Percentiles rank a stretch among this genome's conserved stretches.
phyloP scores from a whole-genome alignment of 2,329 filamentous ascomycete genomes.

The Xylaria sp. region DNA sequence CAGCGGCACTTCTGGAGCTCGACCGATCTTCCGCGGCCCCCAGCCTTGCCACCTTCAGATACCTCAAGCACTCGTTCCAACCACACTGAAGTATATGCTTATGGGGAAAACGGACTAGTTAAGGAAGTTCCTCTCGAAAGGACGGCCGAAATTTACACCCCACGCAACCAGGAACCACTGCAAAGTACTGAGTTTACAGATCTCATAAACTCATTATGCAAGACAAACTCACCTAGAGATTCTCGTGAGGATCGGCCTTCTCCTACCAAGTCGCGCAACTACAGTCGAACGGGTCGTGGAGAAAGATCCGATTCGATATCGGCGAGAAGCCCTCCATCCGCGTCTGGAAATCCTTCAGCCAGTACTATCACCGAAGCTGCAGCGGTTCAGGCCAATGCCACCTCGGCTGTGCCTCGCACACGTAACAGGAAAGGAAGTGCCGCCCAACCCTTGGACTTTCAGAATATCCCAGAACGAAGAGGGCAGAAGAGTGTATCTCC shows the following conservation, averaged over 20 bases:
- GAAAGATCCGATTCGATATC: conserved; percentile 31
- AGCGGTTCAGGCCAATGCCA: no score
- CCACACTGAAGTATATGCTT: not conserved
- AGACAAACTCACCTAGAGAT: not conserved
- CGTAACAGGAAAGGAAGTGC: conserved; percentile 15
- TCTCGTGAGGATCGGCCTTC: conserved; percentile 26
- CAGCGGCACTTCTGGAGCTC: conserved; percentile 12
- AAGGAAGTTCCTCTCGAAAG: not conserved
- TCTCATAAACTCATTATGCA: not conserved
- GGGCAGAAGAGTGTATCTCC: conserved; percentile 7
- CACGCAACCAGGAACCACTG: conserved; percentile 6
- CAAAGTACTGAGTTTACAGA: not conserved
- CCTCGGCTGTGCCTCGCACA: conserved; percentile 22
- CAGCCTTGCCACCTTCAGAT: not conserved
- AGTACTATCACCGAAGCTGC: not conserved
- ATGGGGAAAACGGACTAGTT: no score
- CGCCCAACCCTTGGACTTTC: not conserved
- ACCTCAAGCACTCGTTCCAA: not conserved
- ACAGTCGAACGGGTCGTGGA: conserved; percentile 33
- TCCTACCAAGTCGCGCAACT: conserved; percentile 42
- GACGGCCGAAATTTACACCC: not conserved
- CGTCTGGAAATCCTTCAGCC: not conserved
- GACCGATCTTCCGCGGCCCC: not conserved
- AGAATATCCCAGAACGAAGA: not conserved
- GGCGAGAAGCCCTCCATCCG: not conserved